Evolutionary conservation across 352 stramenopile genomes (phyloP), one percentile per base, ranked within the genome.

Genomic region (Pythium pyrilobum): DNA sequence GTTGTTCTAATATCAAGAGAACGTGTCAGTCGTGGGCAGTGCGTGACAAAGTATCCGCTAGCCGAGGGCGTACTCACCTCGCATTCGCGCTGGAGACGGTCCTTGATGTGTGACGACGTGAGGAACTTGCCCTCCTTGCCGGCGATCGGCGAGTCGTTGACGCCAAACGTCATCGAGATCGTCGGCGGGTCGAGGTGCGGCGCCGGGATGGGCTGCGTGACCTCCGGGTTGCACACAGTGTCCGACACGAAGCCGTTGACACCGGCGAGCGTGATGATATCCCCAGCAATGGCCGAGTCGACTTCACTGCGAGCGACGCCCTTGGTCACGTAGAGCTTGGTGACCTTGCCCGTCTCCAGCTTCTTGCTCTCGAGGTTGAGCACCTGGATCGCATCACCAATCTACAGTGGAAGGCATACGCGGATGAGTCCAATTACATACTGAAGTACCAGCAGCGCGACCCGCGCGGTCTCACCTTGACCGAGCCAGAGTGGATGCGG

Each of bases 111-210:
- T 48, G 86, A 89, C 55, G 90, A 97, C 18, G 96, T 99, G 32
- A 99, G 77, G 57, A 97, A 98, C 56, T 98, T 98, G 50, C 96
- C 97, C 56, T 99, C 96, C 69, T 92, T 95, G 61, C 97, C 91
- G 39, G 87, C 85, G 23, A 99, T 90, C 15, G 97, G 97, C 23
- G 90, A 96, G 67, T 98, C 95, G 71, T 99, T 99, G 10, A 98
- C 93, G 39, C 93, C 85, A 74, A 99, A 99, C 41, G 97, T 97
- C 91, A 99, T 99, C 21, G 85, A 96, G 49, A 99, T 90, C n/a
- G 96, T 99, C 7, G 96, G 96, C 41, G 97, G 97, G 47, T 97
- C 89, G 25, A 99, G 74, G 41, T 96, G 88, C 40, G 93, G 93
- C 37, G 96, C 97, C 31, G 86, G 71, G 53, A 99, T 91, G n/a